A percentile compares a stretch with the other conserved stretches of the same genome.
Conservation (phyloP, 805 yeast species). For the Cyberlindnera japonica region DNA sequence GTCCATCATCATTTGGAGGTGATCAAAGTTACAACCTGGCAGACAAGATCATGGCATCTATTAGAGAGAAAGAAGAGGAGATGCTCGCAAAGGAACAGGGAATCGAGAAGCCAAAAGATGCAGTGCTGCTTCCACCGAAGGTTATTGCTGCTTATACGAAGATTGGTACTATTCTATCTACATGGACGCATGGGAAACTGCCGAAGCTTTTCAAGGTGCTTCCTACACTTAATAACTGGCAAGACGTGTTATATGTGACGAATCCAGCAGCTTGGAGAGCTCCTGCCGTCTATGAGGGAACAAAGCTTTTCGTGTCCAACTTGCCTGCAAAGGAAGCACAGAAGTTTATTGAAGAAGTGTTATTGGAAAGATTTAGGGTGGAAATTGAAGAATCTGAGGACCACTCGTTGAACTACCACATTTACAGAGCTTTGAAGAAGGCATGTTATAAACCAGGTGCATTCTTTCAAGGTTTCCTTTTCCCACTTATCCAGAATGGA, state of each 20-base stretch:
- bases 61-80: constrained; percentile 64
- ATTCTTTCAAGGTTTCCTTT: constrained; percentile 91
- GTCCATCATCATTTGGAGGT: constrained; percentile 31
- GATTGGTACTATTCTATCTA: constrained; percentile 80
- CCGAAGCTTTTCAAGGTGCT: constrained; percentile 96
- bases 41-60: constrained; percentile 89
- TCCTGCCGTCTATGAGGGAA: constrained; percentile 91
- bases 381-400: constrained; percentile 71
- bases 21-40: constrained; percentile 65
- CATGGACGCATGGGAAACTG: constrained; percentile 92
- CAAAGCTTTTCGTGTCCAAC: constrained; percentile 89
- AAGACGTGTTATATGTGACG: constrained; percentile 88
- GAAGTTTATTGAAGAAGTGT: constrained; percentile 64
- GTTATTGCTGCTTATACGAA: constrained; percentile 93
- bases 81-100: constrained; percentile 30
- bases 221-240: constrained; percentile 93
- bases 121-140: constrained; percentile 89
- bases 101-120: constrained; percentile 50
- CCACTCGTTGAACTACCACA: constrained; percentile 83
- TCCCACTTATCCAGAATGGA: constrained; percentile 84
- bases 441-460: constrained; percentile 96
- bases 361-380: constrained; percentile 67
- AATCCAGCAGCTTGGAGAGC: constrained; percentile 94
- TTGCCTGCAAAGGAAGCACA: constrained; percentile 86
- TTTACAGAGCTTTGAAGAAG: constrained; percentile 88